Evolutionary conservation across 345 rosid species (phyloP), one percentile per base, ranked within the genome.

Genomic region (Raphanus sativus): DNA sequence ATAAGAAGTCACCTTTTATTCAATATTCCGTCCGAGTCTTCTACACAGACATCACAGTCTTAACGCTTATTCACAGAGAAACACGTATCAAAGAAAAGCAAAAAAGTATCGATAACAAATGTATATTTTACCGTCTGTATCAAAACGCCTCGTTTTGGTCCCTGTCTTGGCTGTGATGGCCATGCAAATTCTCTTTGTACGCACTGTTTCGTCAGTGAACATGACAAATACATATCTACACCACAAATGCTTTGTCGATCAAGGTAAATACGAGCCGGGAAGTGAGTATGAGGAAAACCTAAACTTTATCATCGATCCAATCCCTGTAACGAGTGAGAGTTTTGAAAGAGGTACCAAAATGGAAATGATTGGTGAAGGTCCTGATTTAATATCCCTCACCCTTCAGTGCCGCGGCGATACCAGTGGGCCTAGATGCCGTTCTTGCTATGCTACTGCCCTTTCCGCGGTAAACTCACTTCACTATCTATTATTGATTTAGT

Each of bases 331-430:
- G 55, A 48, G 55, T 48, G 55, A 48, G 55, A 48, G 55, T 48
- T 48, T 48, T n/a, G 21, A 48, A 48, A 48, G 8, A 48, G 55
- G 55, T 48, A 48, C 55, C 55, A 48, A 48, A 48, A 8, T 4
- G 25, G 11, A 70, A 34, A 40, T 83, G 13, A 1, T 75, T 1
- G 83, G 86, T 8, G 33, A 63, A 6, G 25, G n/a, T 2, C 83
- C 85, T 3, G 62, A 67, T 74, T 28, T 26, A 60, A 84, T 81
- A 8, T 25, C 74, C 1, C 87, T 85, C 36, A 83, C 77, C 0
- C 80, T 80, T 1, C 86, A 87, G 21, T 88, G 95, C 68, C 84
- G 86, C 1, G 91, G 91, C 8, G 89, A 90, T n/a, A 81, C 83
- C 24, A 58, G 81, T 0, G n/a, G 77, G 16, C 6, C 76, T 0